Percentiles rank a stretch among this genome's conserved stretches.
Evolutionary conservation across 805 yeast species (phyloP).

Genomic region (Tanozyma kutaoensis): DNA sequence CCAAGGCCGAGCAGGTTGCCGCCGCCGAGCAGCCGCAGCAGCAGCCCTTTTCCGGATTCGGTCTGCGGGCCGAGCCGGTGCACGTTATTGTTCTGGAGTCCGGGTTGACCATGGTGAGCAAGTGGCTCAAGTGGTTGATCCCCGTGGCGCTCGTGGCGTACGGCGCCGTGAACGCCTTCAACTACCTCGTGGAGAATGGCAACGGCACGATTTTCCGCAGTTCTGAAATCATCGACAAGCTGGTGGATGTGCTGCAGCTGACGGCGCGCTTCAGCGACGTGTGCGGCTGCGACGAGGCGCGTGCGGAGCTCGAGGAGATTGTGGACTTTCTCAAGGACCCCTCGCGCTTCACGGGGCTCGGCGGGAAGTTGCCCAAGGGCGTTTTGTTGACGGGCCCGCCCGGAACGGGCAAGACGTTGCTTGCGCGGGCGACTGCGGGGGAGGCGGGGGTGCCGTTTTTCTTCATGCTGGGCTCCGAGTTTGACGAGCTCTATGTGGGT

Average conservation of each 20-base stretch:
- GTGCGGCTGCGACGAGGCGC: constrained; percentile 96
- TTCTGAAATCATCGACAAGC: constrained; percentile 59
- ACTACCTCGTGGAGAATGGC: constrained; percentile 59
- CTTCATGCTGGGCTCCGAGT: constrained; percentile 97
- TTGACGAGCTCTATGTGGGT: constrained; percentile 96
- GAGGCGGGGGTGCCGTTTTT: constrained; percentile 98
- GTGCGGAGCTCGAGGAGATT: constrained; percentile 92
- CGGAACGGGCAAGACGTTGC: constrained; percentile 94
- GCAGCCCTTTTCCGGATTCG: constrained; percentile 28
- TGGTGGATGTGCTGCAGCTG: constrained; percentile 73
- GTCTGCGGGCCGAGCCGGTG: constrained; percentile 69
- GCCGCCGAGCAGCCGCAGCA: constrained; percentile 6
- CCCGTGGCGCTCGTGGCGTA: constrained; percentile 72
- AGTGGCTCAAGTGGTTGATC: constrained; percentile 81
- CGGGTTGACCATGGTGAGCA: constrained; percentile 60
- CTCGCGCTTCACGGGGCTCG: constrained; percentile 87
- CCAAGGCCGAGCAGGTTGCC: constrained; percentile 62
- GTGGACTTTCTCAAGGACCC: constrained; percentile 98
- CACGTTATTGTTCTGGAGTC: constrained; percentile 91
- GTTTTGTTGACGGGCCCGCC: constrained; percentile 96
- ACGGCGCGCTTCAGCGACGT: constrained; percentile 88
- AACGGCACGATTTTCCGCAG: constrained; percentile 72
- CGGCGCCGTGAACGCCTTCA: constrained; percentile 68
- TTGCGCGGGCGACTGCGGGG: constrained; percentile 97
- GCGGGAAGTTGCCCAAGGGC: constrained; percentile 97